These are phyloP conservation scores for Sporothrix dimorphospora DNA, from an alignment of 2,329 filamentous ascomycete genomes.

Conservation along the genomic window DNA sequence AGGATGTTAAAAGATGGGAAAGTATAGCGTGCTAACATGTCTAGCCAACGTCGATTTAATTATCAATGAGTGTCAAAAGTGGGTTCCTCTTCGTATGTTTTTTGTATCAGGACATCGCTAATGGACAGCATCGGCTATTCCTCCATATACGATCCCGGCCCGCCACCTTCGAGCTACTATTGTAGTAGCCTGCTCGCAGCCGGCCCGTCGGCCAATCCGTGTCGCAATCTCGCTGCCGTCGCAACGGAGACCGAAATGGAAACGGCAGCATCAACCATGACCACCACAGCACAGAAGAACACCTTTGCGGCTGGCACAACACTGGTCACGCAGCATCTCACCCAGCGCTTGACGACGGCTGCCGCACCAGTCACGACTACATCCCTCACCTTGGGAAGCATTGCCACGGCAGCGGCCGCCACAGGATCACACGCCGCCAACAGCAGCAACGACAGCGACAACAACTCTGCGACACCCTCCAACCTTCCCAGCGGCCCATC, in stretches of 20 bases:
- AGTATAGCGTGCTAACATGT: not conserved
- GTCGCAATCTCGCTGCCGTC: not conserved
- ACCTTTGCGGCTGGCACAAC: not conserved
- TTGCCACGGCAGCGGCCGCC: not conserved
- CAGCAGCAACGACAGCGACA: constrained; percentile 5
- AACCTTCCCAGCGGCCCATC: constrained; percentile 35
- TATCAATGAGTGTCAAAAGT: constrained; percentile 57
- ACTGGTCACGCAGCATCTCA: not conserved
- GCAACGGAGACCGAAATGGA: not conserved
- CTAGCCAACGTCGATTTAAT: constrained; percentile 56
- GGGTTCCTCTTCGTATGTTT: constrained; percentile 34
- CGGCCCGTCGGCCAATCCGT: constrained; percentile 22
- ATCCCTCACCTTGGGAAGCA: not conserved
- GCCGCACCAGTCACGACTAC: not conserved
- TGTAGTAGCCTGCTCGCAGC: constrained; percentile 35
- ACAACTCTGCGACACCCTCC: not conserved
- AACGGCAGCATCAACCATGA: not conserved
- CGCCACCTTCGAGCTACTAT: constrained; percentile 39
- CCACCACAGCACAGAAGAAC: not conserved
- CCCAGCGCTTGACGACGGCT: not conserved
- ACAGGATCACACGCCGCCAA: not conserved
- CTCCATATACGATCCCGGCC: constrained; percentile 43
- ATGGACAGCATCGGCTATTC: constrained; percentile 39
- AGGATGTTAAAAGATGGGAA: not conserved
- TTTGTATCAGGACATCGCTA: not conserved